phyloP scores from a whole-genome alignment of 1,284 basidiomycete species.

The Ganoderma lucidum region DNA sequence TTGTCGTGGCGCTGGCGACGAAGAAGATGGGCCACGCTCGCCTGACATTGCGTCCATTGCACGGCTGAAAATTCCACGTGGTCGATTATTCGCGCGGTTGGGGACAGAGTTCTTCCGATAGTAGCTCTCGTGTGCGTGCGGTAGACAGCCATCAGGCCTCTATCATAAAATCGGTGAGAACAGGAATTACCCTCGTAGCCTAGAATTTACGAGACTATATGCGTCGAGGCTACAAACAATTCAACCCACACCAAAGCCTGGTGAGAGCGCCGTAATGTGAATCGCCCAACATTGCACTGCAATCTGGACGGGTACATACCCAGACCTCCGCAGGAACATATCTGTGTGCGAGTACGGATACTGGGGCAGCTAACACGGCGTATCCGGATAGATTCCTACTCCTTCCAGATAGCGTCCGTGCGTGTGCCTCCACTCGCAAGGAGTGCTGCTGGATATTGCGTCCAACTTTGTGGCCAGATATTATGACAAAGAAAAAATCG shows the following conservation, averaged over 20 bases:
- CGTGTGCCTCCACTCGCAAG: too few species aligned
- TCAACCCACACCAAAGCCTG: too few species aligned
- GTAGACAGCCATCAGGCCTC: slow-evolving; percentile 64
- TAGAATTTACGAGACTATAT: background rate
- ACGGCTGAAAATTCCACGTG: slow-evolving; percentile 64
- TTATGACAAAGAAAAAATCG: too few species aligned
- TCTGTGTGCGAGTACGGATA: background rate
- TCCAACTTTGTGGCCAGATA: too few species aligned
- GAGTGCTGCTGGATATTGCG: too few species aligned
- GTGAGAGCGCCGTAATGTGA: too few species aligned
- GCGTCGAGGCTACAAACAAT: background rate
- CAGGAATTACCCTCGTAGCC: background rate
- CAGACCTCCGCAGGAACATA: too few species aligned
- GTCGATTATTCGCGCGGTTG: slow-evolving; percentile 50
- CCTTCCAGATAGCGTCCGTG: too few species aligned
- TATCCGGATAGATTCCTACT: too few species aligned
- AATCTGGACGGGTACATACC: too few species aligned
- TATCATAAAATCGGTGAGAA: slow-evolving; percentile 29
- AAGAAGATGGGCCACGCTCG: slow-evolving; percentile 35
- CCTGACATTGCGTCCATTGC: slow-evolving; percentile 46
- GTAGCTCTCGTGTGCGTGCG: slow-evolving; percentile 57
- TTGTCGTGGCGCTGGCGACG: slow-evolving; percentile 31
- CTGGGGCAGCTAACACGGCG: too few species aligned
- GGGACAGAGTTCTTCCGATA: slow-evolving; percentile 77
- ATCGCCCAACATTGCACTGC: too few species aligned